A percentile compares a stretch with the other conserved stretches of the same genome.
Evolutionary conservation across 306 rosid species (phyloP).

Genomic region (Trifolium fragiferum): DNA sequence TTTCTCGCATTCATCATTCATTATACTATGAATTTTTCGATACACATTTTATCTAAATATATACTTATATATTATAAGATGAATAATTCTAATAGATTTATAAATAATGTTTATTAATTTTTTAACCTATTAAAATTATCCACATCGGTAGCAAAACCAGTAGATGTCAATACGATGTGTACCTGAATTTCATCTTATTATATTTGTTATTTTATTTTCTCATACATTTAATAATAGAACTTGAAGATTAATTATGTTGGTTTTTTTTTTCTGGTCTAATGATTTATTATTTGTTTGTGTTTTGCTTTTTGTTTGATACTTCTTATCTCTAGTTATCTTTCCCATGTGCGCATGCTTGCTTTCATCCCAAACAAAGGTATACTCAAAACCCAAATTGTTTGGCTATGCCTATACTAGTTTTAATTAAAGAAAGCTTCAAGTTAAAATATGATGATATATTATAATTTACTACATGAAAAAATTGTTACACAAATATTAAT

Average conservation of each 20-base stretch:
- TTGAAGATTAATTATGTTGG: constrained; percentile 12
- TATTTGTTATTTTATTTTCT: neutral
- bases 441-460: neutral
- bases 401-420: neutral
- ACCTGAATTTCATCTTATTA: too few relatives aligned
- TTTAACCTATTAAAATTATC: too few relatives aligned
- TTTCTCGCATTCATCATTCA: neutral
- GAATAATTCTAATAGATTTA: too few relatives aligned
- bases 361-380: constrained; percentile 39
- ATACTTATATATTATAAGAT: too few relatives aligned
- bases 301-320: constrained; percentile 38
- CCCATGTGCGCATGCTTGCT: constrained; percentile 56
- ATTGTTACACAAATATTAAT: neutral
- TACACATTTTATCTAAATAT: too few relatives aligned
- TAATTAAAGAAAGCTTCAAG: neutral
- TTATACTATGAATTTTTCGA: too few relatives aligned
- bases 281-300: constrained; percentile 32
- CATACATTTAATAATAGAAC: neutral
- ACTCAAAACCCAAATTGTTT: constrained; percentile 22
- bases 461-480: neutral
- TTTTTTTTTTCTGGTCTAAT: neutral
- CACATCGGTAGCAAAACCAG: too few relatives aligned
- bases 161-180: too few relatives aligned
- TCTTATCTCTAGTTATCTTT: constrained; percentile 24
- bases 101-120: too few relatives aligned